phyloP scores from a whole-genome alignment of 345 rosid genomes.

The Populus nigra region DNA sequence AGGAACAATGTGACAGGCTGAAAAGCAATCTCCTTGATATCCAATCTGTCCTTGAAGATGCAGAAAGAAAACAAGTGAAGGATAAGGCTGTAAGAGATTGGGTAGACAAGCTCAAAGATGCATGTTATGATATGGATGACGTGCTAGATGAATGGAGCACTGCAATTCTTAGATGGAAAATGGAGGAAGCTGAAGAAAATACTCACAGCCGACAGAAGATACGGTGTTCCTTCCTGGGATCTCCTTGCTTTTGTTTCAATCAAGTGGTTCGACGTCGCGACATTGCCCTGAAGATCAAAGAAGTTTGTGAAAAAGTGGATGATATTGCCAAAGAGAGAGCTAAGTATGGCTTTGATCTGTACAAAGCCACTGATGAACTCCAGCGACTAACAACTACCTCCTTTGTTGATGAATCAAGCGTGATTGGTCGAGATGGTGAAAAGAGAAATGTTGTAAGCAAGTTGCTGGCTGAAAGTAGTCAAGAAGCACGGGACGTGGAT shows the following conservation, averaged over 20 bases:
- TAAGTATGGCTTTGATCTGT: fast-evolving
- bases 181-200: background rate
- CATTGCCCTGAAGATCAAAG: constrained; percentile 2
- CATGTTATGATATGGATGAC: constrained; percentile 20
- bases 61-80: constrained; percentile 21
- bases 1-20: constrained; percentile 4
- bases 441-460: background rate
- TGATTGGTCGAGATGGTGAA: no score
- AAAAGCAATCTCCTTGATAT: constrained; percentile 2
- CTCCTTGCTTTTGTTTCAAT: background rate
- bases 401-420: no score
- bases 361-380: no score
- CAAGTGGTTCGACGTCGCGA: background rate
- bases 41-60: constrained; percentile 17
- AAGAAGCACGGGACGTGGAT: background rate
- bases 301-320: no score
- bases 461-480: background rate
- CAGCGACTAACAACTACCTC: no score
- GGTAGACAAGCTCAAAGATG: constrained; percentile 17
- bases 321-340: no score
- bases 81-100: constrained; percentile 7
- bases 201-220: background rate
- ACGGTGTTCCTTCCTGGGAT: background rate
- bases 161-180: constrained; percentile 12
- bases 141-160: constrained; percentile 20